Conservation (phyloP, 192 early-diverging fungal genomes). For the Linnemannia zychae region DNA sequence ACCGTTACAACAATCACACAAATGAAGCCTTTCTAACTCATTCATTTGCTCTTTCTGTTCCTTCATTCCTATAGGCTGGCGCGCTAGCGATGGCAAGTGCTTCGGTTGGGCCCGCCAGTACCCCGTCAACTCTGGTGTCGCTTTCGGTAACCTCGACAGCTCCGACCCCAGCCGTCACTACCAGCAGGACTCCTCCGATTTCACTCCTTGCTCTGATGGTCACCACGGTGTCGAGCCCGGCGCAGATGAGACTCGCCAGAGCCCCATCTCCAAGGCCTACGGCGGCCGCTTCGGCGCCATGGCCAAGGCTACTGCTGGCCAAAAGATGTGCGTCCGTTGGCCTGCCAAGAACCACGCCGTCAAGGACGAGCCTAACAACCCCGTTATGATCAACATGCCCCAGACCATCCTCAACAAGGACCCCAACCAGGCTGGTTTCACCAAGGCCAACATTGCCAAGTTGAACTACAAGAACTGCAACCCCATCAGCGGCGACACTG, state of each 20-base stretch:
- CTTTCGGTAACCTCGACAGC: slow-evolving; percentile 28
- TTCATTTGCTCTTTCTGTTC: no score
- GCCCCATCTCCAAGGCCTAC: slow-evolving; percentile 40
- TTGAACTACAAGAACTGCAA: slow-evolving; percentile 53
- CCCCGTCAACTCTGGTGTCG: slow-evolving; percentile 17
- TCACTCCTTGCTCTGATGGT: slow-evolving; percentile 33
- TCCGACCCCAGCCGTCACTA: slow-evolving; percentile 33
- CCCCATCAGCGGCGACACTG: slow-evolving; percentile 24
- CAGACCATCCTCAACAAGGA: slow-evolving; percentile 20
- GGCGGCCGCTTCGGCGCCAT: slow-evolving; percentile 35
- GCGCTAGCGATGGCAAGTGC: slow-evolving; percentile 30
- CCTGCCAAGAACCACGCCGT: slow-evolving; percentile 55
- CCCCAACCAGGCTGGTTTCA: slow-evolving; percentile 26
- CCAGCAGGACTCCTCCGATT: slow-evolving; percentile 29
- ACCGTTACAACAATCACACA: no score
- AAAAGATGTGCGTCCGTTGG: slow-evolving; percentile 49
- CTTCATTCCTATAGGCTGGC: slow-evolving; percentile 10
- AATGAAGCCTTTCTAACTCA: no score
- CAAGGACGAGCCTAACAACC: slow-evolving; percentile 18
- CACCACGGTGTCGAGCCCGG: slow-evolving; percentile 25
- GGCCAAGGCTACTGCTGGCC: slow-evolving; percentile 23
- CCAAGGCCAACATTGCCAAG: slow-evolving; percentile 31
- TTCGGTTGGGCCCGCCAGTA: slow-evolving; percentile 42
- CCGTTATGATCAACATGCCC: slow-evolving; percentile 50
- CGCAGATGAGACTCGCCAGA: slow-evolving; percentile 28